A percentile compares a stretch with the other conserved stretches of the same genome.
These are phyloP conservation scores for Pyrus betulifolia DNA, from an alignment of 306 rosid genomes.

Conservation along the genomic window DNA sequence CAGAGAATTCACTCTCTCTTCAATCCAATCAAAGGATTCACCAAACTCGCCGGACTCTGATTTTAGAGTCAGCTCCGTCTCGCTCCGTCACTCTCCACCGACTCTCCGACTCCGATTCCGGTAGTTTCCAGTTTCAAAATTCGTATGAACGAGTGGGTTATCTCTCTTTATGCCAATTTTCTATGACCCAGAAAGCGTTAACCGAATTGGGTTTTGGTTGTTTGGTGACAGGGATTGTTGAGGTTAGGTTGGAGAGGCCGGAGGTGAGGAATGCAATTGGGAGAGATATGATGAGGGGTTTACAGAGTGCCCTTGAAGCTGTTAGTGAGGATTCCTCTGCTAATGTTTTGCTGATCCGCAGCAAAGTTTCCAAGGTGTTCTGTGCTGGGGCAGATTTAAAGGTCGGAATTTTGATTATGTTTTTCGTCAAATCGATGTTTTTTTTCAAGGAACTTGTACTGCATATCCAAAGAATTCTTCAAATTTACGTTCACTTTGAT, in stretches of 20 bases:
- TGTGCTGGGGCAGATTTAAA: slow-evolving; percentile 75
- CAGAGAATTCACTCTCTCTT: slow-evolving; percentile 4
- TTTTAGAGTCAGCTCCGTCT: slow-evolving; percentile 46
- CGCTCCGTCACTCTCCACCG: slow-evolving; percentile 48
- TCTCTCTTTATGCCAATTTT: background rate
- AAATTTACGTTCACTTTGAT: background rate
- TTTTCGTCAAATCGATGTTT: background rate
- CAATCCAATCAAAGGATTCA: slow-evolving; percentile 26
- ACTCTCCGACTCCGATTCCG: slow-evolving; percentile 59
- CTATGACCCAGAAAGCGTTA: background rate
- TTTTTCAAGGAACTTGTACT: background rate
- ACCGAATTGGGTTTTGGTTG: background rate
- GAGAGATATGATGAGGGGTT: slow-evolving; percentile 58
- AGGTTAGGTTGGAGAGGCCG: slow-evolving; percentile 64
- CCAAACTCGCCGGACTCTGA: slow-evolving; percentile 44
- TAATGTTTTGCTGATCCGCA: slow-evolving; percentile 58
- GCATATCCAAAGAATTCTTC: background rate
- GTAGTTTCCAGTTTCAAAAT: slow-evolving; percentile 17
- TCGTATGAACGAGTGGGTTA: background rate
- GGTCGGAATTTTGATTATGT: slow-evolving; percentile 2
- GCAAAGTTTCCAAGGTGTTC: slow-evolving; percentile 64
- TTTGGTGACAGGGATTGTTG: slow-evolving; percentile 51
- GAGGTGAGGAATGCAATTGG: slow-evolving; percentile 77
- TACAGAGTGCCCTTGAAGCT: slow-evolving; percentile 44
- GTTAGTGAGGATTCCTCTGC: slow-evolving; percentile 42